These are phyloP conservation scores for Suhomyces atakaporum DNA, from an alignment of 1,139 yeast species.

Conservation along the genomic window DNA sequence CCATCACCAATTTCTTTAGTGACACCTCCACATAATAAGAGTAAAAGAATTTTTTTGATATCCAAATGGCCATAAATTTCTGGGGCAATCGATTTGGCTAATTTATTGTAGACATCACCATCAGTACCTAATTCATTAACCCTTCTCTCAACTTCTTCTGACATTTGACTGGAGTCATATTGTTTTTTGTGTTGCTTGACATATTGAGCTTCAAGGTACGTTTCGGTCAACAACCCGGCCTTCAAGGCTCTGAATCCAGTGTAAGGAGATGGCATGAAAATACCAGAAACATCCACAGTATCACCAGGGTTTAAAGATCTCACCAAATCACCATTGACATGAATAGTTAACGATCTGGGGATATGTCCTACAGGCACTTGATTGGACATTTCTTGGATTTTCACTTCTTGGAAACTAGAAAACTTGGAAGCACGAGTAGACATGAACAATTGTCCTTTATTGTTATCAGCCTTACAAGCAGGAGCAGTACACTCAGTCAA, in stretches of 20 bases:
- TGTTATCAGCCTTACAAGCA: conserved; percentile 74
- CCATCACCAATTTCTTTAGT: conserved; percentile 96
- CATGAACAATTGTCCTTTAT: conserved; percentile 88
- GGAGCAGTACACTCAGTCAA: conserved; percentile 81
- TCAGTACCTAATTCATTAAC: conserved; percentile 52
- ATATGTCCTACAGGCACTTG: conserved; percentile 99
- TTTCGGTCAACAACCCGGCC: conserved; percentile 93
- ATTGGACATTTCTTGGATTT: conserved; percentile 89
- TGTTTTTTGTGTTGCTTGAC: conserved; percentile 87
- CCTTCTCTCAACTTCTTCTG: conserved; percentile 55
- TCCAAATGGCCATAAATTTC: conserved; percentile 95
- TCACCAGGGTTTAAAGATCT: conserved; percentile 93
- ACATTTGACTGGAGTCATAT: conserved; percentile 67
- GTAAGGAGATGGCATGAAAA: conserved; percentile 91
- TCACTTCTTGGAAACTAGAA: conserved; percentile 91
- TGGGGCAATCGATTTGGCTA: conserved; percentile 93
- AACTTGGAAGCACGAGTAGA: conserved; percentile 96
- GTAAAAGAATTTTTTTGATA: conserved; percentile 84
- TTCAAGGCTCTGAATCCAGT: conserved; percentile 91
- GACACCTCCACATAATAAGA: conserved; percentile 92
- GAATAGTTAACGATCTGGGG: conserved; percentile 83
- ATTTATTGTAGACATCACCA: conserved; percentile 75
- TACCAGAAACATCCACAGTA: conserved; percentile 88
- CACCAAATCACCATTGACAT: conserved; percentile 87
- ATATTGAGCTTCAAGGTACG: conserved; percentile 86